Evolutionary conservation across 441 rosid genomes (phyloP).

Genomic region (Erysimum cheiri): DNA sequence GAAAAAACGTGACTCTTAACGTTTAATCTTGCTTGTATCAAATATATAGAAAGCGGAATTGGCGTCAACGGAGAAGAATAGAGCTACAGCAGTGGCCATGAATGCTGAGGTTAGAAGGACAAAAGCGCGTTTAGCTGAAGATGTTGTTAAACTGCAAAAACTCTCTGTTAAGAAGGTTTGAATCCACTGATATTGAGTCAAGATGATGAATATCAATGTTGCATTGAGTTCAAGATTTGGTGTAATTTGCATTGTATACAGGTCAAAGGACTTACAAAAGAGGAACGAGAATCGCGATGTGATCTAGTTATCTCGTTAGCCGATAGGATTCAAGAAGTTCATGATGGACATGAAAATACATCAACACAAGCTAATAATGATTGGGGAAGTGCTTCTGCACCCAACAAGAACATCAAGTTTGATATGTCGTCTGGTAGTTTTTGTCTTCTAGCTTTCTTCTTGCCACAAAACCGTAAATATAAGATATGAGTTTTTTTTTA

Average conservation of each 20-base stretch:
- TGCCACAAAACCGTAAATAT: conserved; percentile 8
- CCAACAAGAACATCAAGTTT: conserved; percentile 58
- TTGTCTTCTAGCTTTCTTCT: neutral
- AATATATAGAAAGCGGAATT: conserved; percentile 56
- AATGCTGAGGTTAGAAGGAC: conserved; percentile 71
- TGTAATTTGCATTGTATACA: conserved; percentile 10
- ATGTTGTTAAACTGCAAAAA: conserved; percentile 62
- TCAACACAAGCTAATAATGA: conserved; percentile 49
- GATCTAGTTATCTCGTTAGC: conserved; percentile 60
- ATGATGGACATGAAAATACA: conserved; percentile 50
- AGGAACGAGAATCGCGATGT: conserved; percentile 53
- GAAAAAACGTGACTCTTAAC: neutral
- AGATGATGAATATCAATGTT: neutral
- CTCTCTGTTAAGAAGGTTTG: conserved; percentile 62
- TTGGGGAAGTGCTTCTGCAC: conserved; percentile 56
- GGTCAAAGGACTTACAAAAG: conserved; percentile 67
- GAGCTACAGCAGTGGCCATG: conserved; percentile 66
- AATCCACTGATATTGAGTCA: neutral
- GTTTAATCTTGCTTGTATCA: neutral
- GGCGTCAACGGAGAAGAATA: conserved; percentile 55
- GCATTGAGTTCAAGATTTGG: conserved; percentile 4
- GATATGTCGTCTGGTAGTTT: conserved; percentile 61
- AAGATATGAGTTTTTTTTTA: conserved; percentile 1
- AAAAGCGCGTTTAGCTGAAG: conserved; percentile 62
- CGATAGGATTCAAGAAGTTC: conserved; percentile 61